phyloP scores from a whole-genome alignment of 805 yeast genomes.

The Ogataea neopini region DNA sequence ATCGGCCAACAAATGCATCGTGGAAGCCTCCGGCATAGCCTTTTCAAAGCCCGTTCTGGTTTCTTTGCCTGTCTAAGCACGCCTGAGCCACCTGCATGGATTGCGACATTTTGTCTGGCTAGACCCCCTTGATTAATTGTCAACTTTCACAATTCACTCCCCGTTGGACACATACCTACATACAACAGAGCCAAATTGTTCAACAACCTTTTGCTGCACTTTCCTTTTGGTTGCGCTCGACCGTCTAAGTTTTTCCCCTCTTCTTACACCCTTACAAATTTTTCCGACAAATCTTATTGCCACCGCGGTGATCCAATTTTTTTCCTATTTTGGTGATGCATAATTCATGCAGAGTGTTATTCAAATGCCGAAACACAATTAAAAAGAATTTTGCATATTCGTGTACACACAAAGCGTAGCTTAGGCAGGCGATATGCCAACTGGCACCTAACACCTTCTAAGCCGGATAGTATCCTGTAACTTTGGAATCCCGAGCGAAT shows the following conservation, averaged over 20 bases:
- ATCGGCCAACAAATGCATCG: background rate
- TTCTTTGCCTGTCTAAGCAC: background rate
- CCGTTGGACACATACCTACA: no score
- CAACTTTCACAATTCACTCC: no score
- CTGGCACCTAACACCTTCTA: background rate
- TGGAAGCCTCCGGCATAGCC: background rate
- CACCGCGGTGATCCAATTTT: background rate
- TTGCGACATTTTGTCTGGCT: background rate
- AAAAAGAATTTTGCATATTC: background rate
- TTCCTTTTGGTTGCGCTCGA: background rate
- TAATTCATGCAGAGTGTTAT: background rate
- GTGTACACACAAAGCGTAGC: background rate
- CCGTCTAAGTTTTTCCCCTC: no score
- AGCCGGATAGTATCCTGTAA: background rate
- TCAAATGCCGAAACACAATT: background rate
- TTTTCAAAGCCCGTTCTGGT: background rate
- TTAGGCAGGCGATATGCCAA: background rate
- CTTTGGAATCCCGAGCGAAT: constrained; percentile 4
- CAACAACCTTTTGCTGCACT: no score
- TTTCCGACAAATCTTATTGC: background rate
- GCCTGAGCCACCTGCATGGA: background rate
- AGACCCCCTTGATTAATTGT: background rate
- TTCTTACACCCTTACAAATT: background rate
- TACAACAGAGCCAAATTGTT: background rate
- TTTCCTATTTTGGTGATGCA: background rate